Percentiles rank a stretch among this genome's conserved stretches.
Evolutionary conservation across 352 stramenopile species (phyloP).

Genomic region (Globisporangium recalcitrans): DNA sequence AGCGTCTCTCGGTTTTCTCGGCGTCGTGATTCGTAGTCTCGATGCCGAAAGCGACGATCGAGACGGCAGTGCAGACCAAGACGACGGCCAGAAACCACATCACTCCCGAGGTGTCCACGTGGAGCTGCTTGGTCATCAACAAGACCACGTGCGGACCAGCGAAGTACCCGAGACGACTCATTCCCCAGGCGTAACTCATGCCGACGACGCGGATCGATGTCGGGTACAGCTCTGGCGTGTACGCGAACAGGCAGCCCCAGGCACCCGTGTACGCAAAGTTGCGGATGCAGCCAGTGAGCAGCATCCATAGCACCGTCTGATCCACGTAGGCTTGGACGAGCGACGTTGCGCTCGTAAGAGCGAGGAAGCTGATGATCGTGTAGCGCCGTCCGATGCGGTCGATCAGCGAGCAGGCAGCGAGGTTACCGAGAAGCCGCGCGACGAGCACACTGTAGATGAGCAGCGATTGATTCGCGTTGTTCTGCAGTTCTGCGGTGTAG

Average conservation of each 20-base stretch:
- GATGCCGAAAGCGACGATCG: neutral
- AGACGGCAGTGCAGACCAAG: neutral
- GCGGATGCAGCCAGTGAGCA: neutral
- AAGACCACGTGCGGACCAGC: slow-evolving; percentile 14
- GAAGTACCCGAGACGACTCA: slow-evolving; percentile 16
- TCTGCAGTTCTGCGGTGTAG: too few species aligned
- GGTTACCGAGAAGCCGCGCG: slow-evolving; percentile 25
- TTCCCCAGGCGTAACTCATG: slow-evolving; percentile 10
- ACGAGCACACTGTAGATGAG: slow-evolving; percentile 9
- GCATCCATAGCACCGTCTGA: slow-evolving; percentile 12
- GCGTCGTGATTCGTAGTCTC: neutral
- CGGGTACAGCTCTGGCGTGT: slow-evolving; percentile 25
- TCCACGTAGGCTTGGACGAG: slow-evolving; percentile 18
- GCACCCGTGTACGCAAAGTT: slow-evolving; percentile 17
- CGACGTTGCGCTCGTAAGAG: neutral
- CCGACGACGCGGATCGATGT: slow-evolving; percentile 19
- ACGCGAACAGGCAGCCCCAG: slow-evolving; percentile 20
- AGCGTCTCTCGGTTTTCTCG: neutral
- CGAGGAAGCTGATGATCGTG: slow-evolving; percentile 21
- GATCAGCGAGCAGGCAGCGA: slow-evolving; percentile 31
- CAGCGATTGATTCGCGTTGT: too few species aligned
- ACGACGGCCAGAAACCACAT: neutral
- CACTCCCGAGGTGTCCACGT: neutral
- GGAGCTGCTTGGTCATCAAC: neutral
- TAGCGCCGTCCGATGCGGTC: slow-evolving; percentile 24